phyloP scores from a whole-genome alignment of 225 moss, liverwort and hornwort species.

The Straminergon stramineum region DNA sequence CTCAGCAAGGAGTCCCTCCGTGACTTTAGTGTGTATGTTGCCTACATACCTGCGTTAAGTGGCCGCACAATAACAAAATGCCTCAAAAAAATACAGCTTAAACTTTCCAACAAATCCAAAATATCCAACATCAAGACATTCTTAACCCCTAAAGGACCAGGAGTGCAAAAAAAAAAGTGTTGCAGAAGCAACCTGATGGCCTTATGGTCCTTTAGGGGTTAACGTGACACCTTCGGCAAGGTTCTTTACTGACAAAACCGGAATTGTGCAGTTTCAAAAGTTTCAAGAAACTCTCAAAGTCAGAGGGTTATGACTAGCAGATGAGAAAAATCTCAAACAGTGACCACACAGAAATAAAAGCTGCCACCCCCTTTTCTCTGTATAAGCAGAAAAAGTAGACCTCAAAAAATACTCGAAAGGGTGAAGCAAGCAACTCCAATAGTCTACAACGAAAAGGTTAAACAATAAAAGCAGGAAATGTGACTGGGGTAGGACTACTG shows the following conservation, averaged over 20 bases:
- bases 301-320: neutral
- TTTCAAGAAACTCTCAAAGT: neutral
- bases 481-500: conserved; percentile 17
- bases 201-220: neutral
- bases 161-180: neutral
- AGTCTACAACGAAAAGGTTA: neutral
- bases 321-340: neutral
- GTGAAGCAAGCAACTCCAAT: neutral
- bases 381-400: neutral
- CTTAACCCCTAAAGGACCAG: neutral
- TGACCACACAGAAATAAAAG: neutral
- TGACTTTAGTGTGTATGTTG: conserved; percentile 65
- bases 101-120: neutral
- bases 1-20: conserved; percentile 54
- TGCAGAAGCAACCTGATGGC: neutral
- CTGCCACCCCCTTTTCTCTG: neutral
- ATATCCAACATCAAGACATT: neutral
- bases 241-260: neutral
- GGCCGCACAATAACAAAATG: neutral
- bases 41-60: conserved; percentile 46
- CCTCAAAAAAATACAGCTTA: neutral
- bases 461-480: neutral
- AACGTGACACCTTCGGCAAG: neutral
- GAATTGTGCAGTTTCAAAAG: neutral
- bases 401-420: neutral